Evolutionary conservation across 1,284 basidiomycete genomes (phyloP).

Genomic region (Papiliotrema terrestris): DNA sequence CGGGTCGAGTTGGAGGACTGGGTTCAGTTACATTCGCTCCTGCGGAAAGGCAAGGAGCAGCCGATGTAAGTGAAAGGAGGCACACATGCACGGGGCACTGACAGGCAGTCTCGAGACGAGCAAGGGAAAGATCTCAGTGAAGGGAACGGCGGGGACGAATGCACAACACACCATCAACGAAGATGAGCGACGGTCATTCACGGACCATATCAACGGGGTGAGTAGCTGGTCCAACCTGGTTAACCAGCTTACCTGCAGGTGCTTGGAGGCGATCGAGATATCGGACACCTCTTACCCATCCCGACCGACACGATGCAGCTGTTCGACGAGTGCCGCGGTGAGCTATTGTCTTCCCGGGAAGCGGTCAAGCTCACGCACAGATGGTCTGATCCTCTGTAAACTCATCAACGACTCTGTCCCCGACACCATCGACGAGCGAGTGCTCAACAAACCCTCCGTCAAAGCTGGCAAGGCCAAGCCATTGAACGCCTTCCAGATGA

Average conservation of each 20-base stretch:
- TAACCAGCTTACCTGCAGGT: conserved; percentile 55
- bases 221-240: conserved; percentile 30
- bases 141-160: conserved; percentile 85
- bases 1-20: conserved; percentile 97
- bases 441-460: conserved; percentile 79
- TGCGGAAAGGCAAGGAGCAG: conserved; percentile 35
- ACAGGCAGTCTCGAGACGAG: conserved; percentile 60
- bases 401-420: conserved; percentile 99
- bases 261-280: conserved; percentile 82
- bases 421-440: conserved; percentile 97
- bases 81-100: background rate
- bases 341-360: conserved; percentile 10
- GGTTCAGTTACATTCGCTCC: conserved; percentile 60
- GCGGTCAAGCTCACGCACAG: conserved; percentile 42
- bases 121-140: conserved; percentile 86
- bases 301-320: conserved; percentile 98
- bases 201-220: conserved; percentile 93
- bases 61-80: conserved; percentile 38
- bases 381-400: conserved; percentile 94
- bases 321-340: conserved; percentile 85
- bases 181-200: conserved; percentile 93
- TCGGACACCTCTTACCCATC: conserved; percentile 80
- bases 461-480: conserved; percentile 58
- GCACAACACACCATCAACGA: conserved; percentile 98
- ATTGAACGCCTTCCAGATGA: conserved; percentile 95